phyloP scores from a whole-genome alignment of 345 rosid species.

The Anastatica hierochuntica region DNA sequence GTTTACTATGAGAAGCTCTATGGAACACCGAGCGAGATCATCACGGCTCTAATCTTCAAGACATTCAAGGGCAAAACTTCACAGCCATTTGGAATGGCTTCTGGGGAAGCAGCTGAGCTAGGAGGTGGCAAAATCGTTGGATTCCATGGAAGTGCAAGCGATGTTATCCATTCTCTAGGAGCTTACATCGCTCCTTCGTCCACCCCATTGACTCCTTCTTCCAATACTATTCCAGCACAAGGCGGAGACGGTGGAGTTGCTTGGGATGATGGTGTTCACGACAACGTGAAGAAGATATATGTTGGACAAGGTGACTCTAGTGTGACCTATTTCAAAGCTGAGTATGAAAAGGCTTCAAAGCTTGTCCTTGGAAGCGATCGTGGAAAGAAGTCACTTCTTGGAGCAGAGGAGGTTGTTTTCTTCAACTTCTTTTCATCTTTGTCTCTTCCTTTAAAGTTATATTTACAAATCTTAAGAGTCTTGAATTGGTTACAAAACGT shows the following conservation, averaged over 20 bases:
- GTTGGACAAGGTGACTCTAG: slow-evolving; percentile 23
- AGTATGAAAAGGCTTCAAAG: slow-evolving; percentile 15
- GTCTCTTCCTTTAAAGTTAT: neutral
- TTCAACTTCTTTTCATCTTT: neutral
- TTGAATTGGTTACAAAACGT: slow-evolving; percentile 10
- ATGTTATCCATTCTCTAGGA: slow-evolving; percentile 21
- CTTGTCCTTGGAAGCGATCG: slow-evolving; percentile 13
- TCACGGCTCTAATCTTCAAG: slow-evolving; percentile 17
- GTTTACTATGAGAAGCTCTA: slow-evolving; percentile 25
- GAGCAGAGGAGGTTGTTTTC: slow-evolving; percentile 21
- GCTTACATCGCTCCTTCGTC: slow-evolving; percentile 13
- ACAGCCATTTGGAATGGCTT: slow-evolving; percentile 15
- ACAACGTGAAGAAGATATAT: slow-evolving; percentile 15
- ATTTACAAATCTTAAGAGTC: neutral
- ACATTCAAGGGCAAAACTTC: slow-evolving; percentile 19
- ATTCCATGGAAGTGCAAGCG: slow-evolving; percentile 22
- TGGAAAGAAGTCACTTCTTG: slow-evolving; percentile 20
- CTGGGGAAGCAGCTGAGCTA: slow-evolving; percentile 19
- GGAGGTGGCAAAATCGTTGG: slow-evolving; percentile 25
- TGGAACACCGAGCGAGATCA: slow-evolving; percentile 3
- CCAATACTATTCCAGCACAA: slow-evolving; percentile 10
- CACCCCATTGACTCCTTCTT: slow-evolving; percentile 10
- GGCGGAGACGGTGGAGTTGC: slow-evolving; percentile 25
- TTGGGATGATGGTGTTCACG: slow-evolving; percentile 31
- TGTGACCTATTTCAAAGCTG: slow-evolving; percentile 18